phyloP scores from a whole-genome alignment of 192 early-diverging fungal species.

The Podila horticola region DNA sequence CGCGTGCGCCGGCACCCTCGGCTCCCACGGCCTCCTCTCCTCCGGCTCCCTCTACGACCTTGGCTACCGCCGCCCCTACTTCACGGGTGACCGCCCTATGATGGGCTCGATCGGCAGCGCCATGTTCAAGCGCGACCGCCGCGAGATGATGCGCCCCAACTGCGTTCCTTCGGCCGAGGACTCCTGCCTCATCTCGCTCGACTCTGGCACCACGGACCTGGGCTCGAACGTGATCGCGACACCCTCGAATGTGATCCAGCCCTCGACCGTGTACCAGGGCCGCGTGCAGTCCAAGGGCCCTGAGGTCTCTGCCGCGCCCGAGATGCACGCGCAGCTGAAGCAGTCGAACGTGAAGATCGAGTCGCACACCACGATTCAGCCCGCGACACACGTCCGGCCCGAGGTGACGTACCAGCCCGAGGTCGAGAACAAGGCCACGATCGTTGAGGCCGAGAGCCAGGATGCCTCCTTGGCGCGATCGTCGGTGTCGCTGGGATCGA shows the following conservation, averaged over 20 bases:
- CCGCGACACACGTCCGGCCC: slow-evolving; percentile 26
- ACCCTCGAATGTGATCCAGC: slow-evolving; percentile 15
- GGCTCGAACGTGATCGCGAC: slow-evolving; percentile 18
- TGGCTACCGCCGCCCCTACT: background rate
- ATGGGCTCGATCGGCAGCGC: background rate
- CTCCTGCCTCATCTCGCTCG: slow-evolving; percentile 10
- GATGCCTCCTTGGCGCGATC: slow-evolving; percentile 16
- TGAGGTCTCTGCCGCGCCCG: slow-evolving; percentile 14
- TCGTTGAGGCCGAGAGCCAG: slow-evolving; percentile 9
- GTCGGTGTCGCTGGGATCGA: slow-evolving; percentile 19
- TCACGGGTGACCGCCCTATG: background rate
- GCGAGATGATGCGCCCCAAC: background rate
- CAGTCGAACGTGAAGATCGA: slow-evolving; percentile 20
- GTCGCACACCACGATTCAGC: slow-evolving; percentile 25
- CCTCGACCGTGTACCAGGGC: slow-evolving; percentile 37
- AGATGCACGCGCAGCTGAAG: slow-evolving; percentile 5
- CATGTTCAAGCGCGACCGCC: background rate
- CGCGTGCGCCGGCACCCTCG: background rate
- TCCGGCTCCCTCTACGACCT: background rate
- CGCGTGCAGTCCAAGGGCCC: slow-evolving; percentile 18
- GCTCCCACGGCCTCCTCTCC: background rate
- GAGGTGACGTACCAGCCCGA: slow-evolving; percentile 29
- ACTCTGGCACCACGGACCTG: slow-evolving; percentile 13
- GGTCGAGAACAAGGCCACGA: slow-evolving; percentile 30
- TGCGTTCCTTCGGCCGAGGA: slow-evolving; percentile 18